phyloP scores from a whole-genome alignment of 805 yeast genomes.

The Yamadazyma sp. region DNA sequence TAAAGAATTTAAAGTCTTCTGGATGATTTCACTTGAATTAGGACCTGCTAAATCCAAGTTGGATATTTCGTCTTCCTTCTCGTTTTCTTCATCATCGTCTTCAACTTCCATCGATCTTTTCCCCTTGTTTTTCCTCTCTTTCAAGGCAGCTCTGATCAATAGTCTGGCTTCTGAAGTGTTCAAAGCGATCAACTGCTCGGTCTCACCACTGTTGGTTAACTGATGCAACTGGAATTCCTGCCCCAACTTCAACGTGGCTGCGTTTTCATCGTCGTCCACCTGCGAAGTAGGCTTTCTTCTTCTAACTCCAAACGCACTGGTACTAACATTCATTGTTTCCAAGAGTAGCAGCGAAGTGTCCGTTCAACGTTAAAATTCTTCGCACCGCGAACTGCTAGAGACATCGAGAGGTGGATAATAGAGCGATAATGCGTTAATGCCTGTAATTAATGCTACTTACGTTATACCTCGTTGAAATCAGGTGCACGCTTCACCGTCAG shows the following conservation, averaged over 20 bases:
- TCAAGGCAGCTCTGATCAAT: slow-evolving; percentile 84
- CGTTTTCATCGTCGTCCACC: slow-evolving; percentile 88
- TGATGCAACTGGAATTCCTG: slow-evolving; percentile 88
- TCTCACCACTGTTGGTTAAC: slow-evolving; percentile 75
- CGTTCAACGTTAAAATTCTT: too few species aligned
- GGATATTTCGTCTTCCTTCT: slow-evolving; percentile 45
- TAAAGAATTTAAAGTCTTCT: slow-evolving; percentile 86
- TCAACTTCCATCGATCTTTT: slow-evolving; percentile 28
- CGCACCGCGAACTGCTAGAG: too few species aligned
- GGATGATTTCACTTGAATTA: slow-evolving; percentile 82
- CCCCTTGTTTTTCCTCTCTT: slow-evolving; percentile 50
- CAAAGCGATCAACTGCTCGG: slow-evolving; percentile 75
- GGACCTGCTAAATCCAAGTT: slow-evolving; percentile 58
- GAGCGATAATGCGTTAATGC: too few species aligned
- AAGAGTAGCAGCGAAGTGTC: too few species aligned
- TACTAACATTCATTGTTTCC: slow-evolving; percentile 83
- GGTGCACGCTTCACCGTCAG: too few species aligned
- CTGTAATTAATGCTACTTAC: too few species aligned
- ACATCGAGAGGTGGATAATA: too few species aligned
- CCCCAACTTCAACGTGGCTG: slow-evolving; percentile 82
- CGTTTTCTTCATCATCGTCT: slow-evolving; percentile 37
- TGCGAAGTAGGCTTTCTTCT: slow-evolving; percentile 64
- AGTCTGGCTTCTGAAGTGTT: slow-evolving; percentile 89
- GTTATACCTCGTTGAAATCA: too few species aligned
- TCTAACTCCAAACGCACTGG: slow-evolving; percentile 82